phyloP scores from a whole-genome alignment of 371 early-diverging fungal genomes.

The Basidiobolus meristosporus region DNA sequence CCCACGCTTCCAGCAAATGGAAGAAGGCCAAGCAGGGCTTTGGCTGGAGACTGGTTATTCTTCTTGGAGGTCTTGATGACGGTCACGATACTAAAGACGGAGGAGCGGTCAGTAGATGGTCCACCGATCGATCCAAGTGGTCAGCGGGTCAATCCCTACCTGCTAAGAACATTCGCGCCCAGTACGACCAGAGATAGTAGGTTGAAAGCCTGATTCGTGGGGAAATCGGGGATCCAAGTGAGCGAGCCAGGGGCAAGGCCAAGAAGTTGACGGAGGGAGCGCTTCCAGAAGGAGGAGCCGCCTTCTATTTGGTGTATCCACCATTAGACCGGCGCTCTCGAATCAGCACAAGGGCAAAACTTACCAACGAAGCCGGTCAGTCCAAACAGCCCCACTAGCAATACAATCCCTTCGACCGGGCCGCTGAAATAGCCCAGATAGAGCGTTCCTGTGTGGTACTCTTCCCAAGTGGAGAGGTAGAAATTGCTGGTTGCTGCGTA shows the following conservation, averaged over 20 bases:
- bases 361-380: slow-evolving; percentile 53
- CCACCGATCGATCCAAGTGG: no score
- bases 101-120: no score
- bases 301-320: no score
- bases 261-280: slow-evolving; percentile 2
- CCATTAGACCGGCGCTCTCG: no score
- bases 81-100: no score
- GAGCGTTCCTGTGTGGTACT: slow-evolving; percentile 83
- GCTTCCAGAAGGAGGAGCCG: slow-evolving; percentile 5
- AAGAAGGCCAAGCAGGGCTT: slow-evolving; percentile 33
- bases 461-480: slow-evolving; percentile 90
- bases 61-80: no score
- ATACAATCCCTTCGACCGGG: slow-evolving; percentile 85
- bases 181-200: slow-evolving; percentile 27
- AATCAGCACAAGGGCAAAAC: no score
- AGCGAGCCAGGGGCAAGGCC: slow-evolving; percentile 2
- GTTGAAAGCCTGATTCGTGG: slow-evolving; percentile 14
- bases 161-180: slow-evolving; percentile 29
- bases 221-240: slow-evolving; percentile 1
- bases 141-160: no score
- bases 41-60: not conserved
- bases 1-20: slow-evolving; percentile 38
- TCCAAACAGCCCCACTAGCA: slow-evolving; percentile 33
- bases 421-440: slow-evolving; percentile 87
- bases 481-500: slow-evolving; percentile 56